A percentile compares a stretch with the other conserved stretches of the same genome.
These are phyloP conservation scores for Cladorrhinum samala DNA, from an alignment of 495 filamentous ascomycete genomes.

Conservation along the genomic window DNA sequence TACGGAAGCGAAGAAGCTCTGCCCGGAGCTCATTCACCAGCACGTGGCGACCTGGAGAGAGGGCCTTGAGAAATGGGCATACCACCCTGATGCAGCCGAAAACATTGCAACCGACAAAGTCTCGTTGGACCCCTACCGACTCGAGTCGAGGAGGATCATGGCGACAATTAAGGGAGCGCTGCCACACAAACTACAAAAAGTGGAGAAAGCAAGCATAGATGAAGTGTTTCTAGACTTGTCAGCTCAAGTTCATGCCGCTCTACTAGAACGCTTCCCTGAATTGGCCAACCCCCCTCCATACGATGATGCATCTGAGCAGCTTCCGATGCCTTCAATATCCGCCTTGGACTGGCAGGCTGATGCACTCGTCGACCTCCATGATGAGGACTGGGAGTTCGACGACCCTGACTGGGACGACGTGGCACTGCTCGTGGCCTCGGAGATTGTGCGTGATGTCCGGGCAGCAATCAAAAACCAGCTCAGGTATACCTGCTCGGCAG, in stretches of 20 bases:
- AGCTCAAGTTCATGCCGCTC: constrained; percentile 65
- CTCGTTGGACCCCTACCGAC: constrained; percentile 84
- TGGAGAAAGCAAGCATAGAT: constrained; percentile 87
- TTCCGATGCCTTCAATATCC: constrained; percentile 70
- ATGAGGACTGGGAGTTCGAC: constrained; percentile 64
- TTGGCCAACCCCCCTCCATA: constrained; percentile 56
- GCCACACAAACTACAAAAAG: constrained; percentile 52
- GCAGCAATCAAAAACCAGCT: constrained; percentile 43
- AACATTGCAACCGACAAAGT: constrained; percentile 88
- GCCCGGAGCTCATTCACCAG: constrained; percentile 76
- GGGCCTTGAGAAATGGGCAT: constrained; percentile 85
- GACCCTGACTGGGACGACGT: constrained; percentile 97
- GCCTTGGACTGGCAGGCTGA: constrained; percentile 78
- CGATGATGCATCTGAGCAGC: constrained; percentile 61
- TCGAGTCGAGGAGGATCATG: constrained; percentile 77
- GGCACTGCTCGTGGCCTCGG: constrained; percentile 74
- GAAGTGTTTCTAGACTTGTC: constrained; percentile 93
- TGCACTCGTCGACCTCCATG: constrained; percentile 68
- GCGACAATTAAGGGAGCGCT: constrained; percentile 72
- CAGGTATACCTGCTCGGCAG: constrained; percentile 85
- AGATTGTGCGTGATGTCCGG: constrained; percentile 77
- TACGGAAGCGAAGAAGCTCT: constrained; percentile 80
- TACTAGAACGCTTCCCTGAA: constrained; percentile 76
- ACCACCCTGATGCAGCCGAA: constrained; percentile 67
- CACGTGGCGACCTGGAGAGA: constrained; percentile 95